phyloP scores from a whole-genome alignment of 768 basidiomycete species.

The Kwoniella pini region DNA sequence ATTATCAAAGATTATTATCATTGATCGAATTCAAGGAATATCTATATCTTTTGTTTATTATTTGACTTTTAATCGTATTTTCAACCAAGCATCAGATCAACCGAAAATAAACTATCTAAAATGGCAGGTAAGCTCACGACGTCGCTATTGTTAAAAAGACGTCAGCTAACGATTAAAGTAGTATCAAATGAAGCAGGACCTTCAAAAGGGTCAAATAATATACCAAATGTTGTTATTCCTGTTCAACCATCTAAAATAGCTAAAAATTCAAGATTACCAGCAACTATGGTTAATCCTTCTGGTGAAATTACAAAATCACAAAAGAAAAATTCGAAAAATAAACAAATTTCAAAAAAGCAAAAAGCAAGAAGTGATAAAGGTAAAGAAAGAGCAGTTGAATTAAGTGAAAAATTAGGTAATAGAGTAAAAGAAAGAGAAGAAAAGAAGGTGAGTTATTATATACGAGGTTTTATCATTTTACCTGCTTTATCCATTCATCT shows the following conservation, averaged over 20 bases:
- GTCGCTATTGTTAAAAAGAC: background rate
- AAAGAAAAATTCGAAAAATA: constrained; percentile 28
- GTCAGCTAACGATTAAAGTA: background rate
- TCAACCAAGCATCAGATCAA: no score
- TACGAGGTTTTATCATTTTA: no score
- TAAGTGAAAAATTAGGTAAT: constrained; percentile 32
- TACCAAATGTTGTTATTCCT: background rate
- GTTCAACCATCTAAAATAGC: constrained; percentile 36
- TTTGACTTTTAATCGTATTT: no score
- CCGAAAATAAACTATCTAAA: background rate
- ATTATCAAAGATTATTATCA: no score
- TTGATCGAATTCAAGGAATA: no score
- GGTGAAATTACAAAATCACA: constrained; percentile 26
- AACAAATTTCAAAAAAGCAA: constrained; percentile 32
- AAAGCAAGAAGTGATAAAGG: constrained; percentile 36
- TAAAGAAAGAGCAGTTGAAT: constrained; percentile 42
- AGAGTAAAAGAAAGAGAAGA: constrained; percentile 43
- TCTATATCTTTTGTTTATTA: no score
- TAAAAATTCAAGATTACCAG: constrained; percentile 41
- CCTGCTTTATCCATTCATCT: no score
- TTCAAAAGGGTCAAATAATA: background rate
- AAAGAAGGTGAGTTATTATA: constrained; percentile 40
- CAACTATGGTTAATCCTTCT: constrained; percentile 40
- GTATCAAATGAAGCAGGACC: constrained; percentile 4
- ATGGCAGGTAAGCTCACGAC: background rate